Conservation (phyloP, 108 stramenopile species). For the Skeletonema potamos region DNA sequence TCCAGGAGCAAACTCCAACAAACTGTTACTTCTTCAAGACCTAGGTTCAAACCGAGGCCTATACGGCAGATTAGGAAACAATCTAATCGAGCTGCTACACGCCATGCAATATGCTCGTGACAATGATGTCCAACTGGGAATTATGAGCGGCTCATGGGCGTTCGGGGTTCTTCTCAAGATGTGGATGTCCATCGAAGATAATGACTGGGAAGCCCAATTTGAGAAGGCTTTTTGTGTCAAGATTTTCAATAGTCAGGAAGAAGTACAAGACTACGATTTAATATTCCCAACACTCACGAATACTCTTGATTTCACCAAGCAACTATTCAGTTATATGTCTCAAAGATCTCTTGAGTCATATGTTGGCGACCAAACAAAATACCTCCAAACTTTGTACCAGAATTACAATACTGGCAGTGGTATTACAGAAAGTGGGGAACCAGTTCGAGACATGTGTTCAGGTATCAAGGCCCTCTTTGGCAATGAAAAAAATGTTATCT, state of each 20-base stretch:
- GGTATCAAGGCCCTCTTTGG: background rate
- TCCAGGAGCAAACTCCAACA: background rate
- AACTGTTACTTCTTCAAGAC: slow-evolving; percentile 8
- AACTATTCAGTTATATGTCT: background rate
- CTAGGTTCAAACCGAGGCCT: background rate
- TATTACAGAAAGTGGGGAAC: background rate
- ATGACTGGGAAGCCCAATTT: background rate
- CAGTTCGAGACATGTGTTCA: background rate
- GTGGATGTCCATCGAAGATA: background rate
- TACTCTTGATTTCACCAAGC: background rate
- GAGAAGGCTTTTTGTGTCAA: background rate
- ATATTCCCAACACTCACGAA: background rate
- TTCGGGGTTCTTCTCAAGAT: background rate
- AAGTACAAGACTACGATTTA: background rate
- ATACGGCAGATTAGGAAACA: background rate
- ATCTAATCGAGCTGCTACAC: background rate
- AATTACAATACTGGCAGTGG: background rate
- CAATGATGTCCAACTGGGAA: background rate
- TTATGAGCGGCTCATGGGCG: background rate
- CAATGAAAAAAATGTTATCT: background rate
- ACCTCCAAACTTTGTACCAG: background rate
- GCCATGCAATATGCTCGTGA: slow-evolving; percentile 1
- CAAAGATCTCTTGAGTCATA: background rate
- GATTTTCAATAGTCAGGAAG: background rate
- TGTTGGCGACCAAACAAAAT: background rate